Conservation (phyloP, 202 grass and related monocot genomes). For the Musa balbisiana region DNA sequence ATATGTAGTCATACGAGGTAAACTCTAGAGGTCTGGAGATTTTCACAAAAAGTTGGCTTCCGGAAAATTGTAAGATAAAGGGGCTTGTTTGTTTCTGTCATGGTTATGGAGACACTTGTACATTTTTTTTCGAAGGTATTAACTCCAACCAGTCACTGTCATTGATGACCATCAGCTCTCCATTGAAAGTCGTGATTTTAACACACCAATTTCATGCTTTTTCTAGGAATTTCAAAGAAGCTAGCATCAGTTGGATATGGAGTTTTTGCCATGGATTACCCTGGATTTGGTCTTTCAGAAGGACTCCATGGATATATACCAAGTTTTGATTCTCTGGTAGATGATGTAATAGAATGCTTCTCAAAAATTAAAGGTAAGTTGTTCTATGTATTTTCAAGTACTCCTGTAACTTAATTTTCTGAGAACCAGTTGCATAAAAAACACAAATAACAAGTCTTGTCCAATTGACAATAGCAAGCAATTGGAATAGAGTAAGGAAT, state of each 20-base stretch:
- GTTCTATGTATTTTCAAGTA: not conserved
- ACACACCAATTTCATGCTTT: not conserved
- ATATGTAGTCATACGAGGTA: slow-evolving; percentile 51
- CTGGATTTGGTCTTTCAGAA: slow-evolving; percentile 91
- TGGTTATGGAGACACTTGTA: slow-evolving; percentile 91
- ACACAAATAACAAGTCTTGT: not conserved
- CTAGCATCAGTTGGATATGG: slow-evolving; percentile 83
- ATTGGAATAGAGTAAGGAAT: too few species aligned
- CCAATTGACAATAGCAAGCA: not conserved
- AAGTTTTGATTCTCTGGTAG: slow-evolving; percentile 60
- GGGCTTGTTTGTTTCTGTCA: slow-evolving; percentile 90
- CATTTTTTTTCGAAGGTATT: slow-evolving; percentile 95
- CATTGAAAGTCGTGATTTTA: not conserved
- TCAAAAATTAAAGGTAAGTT: slow-evolving; percentile 70
- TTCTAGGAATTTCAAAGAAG: slow-evolving; percentile 71
- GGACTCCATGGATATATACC: slow-evolving; percentile 96
- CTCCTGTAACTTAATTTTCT: slow-evolving; percentile 5
- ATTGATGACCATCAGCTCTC: not conserved
- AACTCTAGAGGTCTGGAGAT: slow-evolving; percentile 91
- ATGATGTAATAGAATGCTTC: slow-evolving; percentile 63
- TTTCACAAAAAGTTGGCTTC: slow-evolving; percentile 91
- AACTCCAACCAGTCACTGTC: not conserved
- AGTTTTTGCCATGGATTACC: slow-evolving; percentile 92
- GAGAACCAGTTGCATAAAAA: not conserved
- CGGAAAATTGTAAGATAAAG: slow-evolving; percentile 46